phyloP scores from a whole-genome alignment of 2,329 filamentous ascomycete species.

The Coniochaeta sp. region DNA sequence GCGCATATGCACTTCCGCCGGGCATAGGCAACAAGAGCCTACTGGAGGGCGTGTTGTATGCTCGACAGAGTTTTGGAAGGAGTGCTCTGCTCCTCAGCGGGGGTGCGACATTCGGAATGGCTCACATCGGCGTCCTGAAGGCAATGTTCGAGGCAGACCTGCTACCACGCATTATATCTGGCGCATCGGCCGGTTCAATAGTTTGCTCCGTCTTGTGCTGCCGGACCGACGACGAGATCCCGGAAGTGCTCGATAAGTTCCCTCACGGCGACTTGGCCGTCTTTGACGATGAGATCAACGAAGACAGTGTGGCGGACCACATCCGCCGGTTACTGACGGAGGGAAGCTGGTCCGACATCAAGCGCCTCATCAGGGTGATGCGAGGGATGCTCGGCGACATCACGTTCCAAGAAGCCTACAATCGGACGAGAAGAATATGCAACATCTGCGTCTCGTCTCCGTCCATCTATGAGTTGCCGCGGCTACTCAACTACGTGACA shows the following conservation, averaged over 20 bases:
- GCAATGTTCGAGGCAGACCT: conserved; percentile 67
- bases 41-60: conserved; percentile 62
- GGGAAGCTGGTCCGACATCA: conserved; percentile 79
- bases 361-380: conserved; percentile 76
- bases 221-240: conserved; percentile 71
- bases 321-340: conserved; percentile 69
- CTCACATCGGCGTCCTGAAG: conserved; percentile 83
- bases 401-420: conserved; percentile 93
- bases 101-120: conserved; percentile 86
- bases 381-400: conserved; percentile 73
- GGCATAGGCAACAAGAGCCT: conserved; percentile 51
- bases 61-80: conserved; percentile 76
- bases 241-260: conserved; percentile 60
- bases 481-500: conserved; percentile 86
- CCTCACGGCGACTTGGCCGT: conserved; percentile 75
- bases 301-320: conserved; percentile 60
- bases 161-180: conserved; percentile 79
- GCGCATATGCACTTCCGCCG: conserved; percentile 37
- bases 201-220: conserved; percentile 76
- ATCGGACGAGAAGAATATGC: conserved; percentile 82
- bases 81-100: conserved; percentile 78
- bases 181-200: conserved; percentile 81
- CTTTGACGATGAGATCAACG: conserved; percentile 56
- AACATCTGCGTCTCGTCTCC: conserved; percentile 92
- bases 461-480: conserved; percentile 78